phyloP scores from a whole-genome alignment of 805 yeast species.

The Candida jianshihensis region DNA sequence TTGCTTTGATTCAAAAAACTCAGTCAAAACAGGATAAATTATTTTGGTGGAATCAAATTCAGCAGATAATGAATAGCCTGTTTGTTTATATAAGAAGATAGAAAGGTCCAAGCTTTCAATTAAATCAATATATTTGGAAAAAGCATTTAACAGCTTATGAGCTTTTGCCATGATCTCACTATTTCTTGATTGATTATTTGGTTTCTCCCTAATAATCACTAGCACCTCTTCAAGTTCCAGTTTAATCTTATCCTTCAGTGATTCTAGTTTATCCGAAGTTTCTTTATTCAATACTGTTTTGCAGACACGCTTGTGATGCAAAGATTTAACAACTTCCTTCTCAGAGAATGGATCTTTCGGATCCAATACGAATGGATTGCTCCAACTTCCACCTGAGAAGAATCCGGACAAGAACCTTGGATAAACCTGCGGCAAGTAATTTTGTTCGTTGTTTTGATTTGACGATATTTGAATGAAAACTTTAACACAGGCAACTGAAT shows the following conservation, averaged over 20 bases:
- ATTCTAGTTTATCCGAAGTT: slow-evolving; percentile 33
- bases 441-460: slow-evolving; percentile 22
- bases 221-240: slow-evolving; percentile 35
- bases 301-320: slow-evolving; percentile 23
- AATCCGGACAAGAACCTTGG: slow-evolving; percentile 62
- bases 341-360: slow-evolving; percentile 22
- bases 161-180: slow-evolving; percentile 45
- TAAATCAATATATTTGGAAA: slow-evolving; percentile 42
- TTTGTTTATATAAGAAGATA: slow-evolving; percentile 34
- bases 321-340: slow-evolving; percentile 18
- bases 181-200: slow-evolving; percentile 36
- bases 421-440: slow-evolving; percentile 50
- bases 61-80: slow-evolving; percentile 7
- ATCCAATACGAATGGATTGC: slow-evolving; percentile 54
- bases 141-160: slow-evolving; percentile 44
- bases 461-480: slow-evolving; percentile 23
- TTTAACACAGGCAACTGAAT: slow-evolving; percentile 24
- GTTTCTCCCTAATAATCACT: slow-evolving; percentile 33
- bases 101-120: slow-evolving; percentile 55
- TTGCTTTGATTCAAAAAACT: slow-evolving; percentile 71
- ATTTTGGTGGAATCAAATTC: slow-evolving; percentile 21
- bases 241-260: slow-evolving; percentile 31
- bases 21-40: slow-evolving; percentile 40
- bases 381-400: slow-evolving; percentile 77
- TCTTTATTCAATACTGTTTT: slow-evolving; percentile 46